Conservation (phyloP, 176 grass and related monocot species). For the Phoenix dactylifera region DNA sequence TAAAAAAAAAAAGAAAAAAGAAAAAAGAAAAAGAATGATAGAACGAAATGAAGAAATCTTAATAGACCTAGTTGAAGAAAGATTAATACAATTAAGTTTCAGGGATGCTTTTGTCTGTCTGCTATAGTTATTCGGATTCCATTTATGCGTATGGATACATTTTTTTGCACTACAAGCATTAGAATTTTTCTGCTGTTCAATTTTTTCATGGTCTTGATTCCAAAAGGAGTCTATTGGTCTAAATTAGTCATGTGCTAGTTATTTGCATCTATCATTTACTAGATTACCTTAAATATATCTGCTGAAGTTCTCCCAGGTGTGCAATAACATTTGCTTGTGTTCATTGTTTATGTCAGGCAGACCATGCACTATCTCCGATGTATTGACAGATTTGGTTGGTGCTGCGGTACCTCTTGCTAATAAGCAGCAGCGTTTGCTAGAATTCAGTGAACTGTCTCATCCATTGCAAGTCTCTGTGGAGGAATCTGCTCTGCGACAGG, state of each 20-base stretch:
- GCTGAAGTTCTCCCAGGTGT: not conserved
- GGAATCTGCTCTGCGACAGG: constrained; percentile 61
- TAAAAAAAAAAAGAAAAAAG: too few species aligned
- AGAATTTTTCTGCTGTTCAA: too few species aligned
- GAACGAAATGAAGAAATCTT: too few species aligned
- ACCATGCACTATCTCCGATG: constrained; percentile 45
- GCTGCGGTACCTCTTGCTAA: constrained; percentile 51
- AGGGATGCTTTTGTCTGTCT: too few species aligned
- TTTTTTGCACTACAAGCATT: too few species aligned
- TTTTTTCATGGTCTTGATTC: too few species aligned
- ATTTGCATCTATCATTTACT: not conserved
- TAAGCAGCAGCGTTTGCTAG: constrained; percentile 48
- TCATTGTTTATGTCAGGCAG: constrained; percentile 52
- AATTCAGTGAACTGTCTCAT: constrained; percentile 32
- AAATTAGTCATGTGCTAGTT: not conserved
- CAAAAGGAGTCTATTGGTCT: not conserved
- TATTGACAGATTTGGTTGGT: constrained; percentile 55
- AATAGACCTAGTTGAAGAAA: too few species aligned
- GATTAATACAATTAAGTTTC: too few species aligned
- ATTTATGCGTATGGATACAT: too few species aligned
- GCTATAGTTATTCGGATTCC: too few species aligned
- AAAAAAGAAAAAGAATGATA: too few species aligned
- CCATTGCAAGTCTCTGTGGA: constrained; percentile 51
- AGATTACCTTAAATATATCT: not conserved
- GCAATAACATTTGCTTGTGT: constrained; percentile 19